Percentiles rank a stretch among this genome's conserved stretches.
Evolutionary conservation across 345 rosid species (phyloP).

Genomic region (Syzygium jambos): DNA sequence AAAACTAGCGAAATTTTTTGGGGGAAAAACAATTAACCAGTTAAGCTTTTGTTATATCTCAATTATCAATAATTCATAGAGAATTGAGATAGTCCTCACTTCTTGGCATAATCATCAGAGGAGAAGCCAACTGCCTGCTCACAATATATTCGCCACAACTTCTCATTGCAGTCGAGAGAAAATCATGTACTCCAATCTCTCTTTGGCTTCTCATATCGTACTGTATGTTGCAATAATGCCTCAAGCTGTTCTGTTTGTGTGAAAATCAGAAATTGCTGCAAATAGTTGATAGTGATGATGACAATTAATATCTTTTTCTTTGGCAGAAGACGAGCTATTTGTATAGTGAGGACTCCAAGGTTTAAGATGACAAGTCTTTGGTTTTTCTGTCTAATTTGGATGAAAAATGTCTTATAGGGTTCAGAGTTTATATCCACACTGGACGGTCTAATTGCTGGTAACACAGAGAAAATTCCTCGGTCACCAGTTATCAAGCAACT

Average conservation of each 20-base stretch:
- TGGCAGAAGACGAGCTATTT: background rate
- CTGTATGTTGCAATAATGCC: background rate
- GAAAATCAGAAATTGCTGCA: background rate
- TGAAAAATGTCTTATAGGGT: conserved; percentile 25
- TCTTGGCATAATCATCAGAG: background rate
- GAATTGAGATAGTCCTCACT: background rate
- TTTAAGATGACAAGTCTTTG: background rate
- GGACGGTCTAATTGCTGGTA: conserved; percentile 46
- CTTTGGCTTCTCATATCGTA: background rate
- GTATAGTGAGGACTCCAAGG: background rate
- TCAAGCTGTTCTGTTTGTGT: background rate
- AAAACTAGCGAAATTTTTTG: background rate
- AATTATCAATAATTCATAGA: background rate
- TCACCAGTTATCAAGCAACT: conserved; percentile 68
- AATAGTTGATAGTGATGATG: background rate
- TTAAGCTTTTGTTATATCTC: background rate
- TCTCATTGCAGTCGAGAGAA: background rate
- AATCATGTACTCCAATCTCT: background rate
- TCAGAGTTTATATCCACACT: conserved; percentile 39
- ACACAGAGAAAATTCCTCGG: conserved; percentile 57
- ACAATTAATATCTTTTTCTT: background rate
- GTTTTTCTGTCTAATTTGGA: background rate
- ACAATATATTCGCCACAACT: background rate
- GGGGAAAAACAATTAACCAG: background rate
- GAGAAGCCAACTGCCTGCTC: background rate